Percentiles rank a stretch among this genome's conserved stretches.
These are phyloP conservation scores for Cinnamomum chago DNA, from an alignment of 164 flowering plant genomes.

Conservation along the genomic window DNA sequence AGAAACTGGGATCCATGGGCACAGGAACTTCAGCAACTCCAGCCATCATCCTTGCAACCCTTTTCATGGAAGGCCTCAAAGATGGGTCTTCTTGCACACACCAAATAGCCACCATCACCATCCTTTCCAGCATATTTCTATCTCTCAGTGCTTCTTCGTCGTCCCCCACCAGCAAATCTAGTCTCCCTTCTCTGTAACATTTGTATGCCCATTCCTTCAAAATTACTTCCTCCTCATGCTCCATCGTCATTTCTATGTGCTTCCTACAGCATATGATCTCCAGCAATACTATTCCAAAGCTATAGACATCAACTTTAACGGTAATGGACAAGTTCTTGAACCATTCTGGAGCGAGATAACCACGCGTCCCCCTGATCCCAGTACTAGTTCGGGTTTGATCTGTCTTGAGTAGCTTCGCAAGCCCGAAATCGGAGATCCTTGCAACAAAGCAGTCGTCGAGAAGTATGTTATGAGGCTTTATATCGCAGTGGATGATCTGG, in stretches of 20 bases:
- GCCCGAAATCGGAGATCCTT: constrained; percentile 6
- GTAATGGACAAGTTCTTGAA: constrained; percentile 24
- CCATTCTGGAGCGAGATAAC: constrained; percentile 34
- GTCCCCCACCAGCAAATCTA: constrained; percentile 2
- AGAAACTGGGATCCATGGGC: constrained; percentile 8
- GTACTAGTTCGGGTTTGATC: constrained; percentile 26
- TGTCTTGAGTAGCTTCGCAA: constrained; percentile 23
- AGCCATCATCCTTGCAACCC: constrained; percentile 35
- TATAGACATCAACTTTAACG: constrained; percentile 26
- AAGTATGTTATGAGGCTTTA: constrained; percentile 16
- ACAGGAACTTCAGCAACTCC: constrained; percentile 22
- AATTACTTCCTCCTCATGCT: constrained; percentile 5
- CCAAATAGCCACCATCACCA: constrained; percentile 40
- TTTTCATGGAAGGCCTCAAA: constrained; percentile 37
- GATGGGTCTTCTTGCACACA: constrained; percentile 45
- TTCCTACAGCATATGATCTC: constrained; percentile 26
- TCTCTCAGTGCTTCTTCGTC: constrained; percentile 17
- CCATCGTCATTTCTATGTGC: constrained; percentile 21
- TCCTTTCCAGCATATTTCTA: constrained; percentile 18
- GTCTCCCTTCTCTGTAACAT: not conserved
- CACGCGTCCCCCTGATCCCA: constrained; percentile 24
- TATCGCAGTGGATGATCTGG: constrained; percentile 18
- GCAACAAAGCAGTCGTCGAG: constrained; percentile 3
- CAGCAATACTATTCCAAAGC: constrained; percentile 21
- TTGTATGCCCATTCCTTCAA: not conserved